Percentiles rank a stretch among this genome's conserved stretches.
These are phyloP conservation scores for Trichoderma virens DNA, from an alignment of 495 filamentous ascomycete genomes.

Conservation along the genomic window DNA sequence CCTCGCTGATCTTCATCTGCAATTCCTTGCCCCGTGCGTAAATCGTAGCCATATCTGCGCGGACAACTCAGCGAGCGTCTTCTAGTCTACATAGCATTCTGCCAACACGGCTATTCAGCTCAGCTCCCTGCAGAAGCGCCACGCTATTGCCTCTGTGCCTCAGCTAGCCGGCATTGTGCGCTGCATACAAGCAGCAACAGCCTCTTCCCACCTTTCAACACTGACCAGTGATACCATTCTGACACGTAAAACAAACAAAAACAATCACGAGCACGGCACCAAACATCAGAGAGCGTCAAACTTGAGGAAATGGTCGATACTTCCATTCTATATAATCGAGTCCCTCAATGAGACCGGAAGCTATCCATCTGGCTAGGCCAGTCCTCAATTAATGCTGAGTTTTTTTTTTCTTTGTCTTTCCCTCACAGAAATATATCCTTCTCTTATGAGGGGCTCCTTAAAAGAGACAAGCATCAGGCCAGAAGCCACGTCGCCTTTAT, in stretches of 20 bases:
- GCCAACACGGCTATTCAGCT: too few relatives aligned
- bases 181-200: not conserved
- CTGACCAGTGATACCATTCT: not conserved
- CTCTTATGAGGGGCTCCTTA: not conserved
- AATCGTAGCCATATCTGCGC: not conserved
- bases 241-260: not conserved
- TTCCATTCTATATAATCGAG: not conserved
- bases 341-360: not conserved
- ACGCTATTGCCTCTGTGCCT: not conserved
- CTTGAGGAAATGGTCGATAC: not conserved
- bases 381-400: not conserved
- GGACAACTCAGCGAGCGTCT: constrained; percentile 2
- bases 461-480: not conserved
- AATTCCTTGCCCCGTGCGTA: not conserved
- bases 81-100: not conserved
- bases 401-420: not conserved
- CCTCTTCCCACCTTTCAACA: not conserved
- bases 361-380: not conserved
- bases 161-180: not conserved
- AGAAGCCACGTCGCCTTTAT: not conserved
- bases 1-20: not conserved
- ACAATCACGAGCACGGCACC: not conserved
- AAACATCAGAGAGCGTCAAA: not conserved
- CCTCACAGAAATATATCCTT: not conserved
- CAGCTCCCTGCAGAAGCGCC: not conserved